These are phyloP conservation scores for Stipa capillata DNA, from an alignment of 176 grass and related monocot species.

Conservation along the genomic window DNA sequence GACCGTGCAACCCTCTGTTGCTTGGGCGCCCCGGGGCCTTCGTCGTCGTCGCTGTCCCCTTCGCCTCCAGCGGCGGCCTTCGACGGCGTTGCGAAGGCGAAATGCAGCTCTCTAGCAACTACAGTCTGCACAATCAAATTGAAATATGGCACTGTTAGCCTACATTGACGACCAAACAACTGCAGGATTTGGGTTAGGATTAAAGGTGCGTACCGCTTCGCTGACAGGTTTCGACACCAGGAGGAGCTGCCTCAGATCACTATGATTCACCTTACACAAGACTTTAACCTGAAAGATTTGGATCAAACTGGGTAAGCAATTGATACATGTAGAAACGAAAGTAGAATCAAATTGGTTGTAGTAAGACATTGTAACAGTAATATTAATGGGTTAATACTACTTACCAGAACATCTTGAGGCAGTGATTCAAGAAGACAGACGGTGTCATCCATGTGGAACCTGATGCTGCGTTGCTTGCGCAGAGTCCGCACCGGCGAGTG, in stretches of 20 bases:
- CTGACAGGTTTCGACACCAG: constrained; percentile 73
- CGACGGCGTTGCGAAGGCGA: constrained; percentile 53
- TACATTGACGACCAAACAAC: too few species aligned
- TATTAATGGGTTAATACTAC: neutral
- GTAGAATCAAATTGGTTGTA: too few species aligned
- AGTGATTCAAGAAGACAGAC: constrained; percentile 40
- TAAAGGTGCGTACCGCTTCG: constrained; percentile 48
- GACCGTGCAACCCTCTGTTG: constrained; percentile 62
- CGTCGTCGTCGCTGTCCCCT: neutral
- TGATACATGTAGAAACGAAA: neutral
- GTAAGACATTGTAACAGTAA: too few species aligned
- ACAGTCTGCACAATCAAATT: constrained; percentile 32
- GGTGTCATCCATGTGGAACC: constrained; percentile 34
- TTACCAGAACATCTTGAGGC: constrained; percentile 80
- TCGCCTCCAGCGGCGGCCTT: constrained; percentile 20
- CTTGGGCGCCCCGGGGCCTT: constrained; percentile 54
- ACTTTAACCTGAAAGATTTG: constrained; percentile 42
- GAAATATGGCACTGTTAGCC: neutral
- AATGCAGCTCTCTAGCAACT: constrained; percentile 68
- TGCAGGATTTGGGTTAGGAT: neutral
- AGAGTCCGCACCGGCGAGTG: constrained; percentile 32
- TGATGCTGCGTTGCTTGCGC: constrained; percentile 45
- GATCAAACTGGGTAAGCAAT: neutral
- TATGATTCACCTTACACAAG: constrained; percentile 62
- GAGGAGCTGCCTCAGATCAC: constrained; percentile 71